Evolutionary conservation across 352 stramenopile species (phyloP).

Genomic region (Phytophthora quininea): DNA sequence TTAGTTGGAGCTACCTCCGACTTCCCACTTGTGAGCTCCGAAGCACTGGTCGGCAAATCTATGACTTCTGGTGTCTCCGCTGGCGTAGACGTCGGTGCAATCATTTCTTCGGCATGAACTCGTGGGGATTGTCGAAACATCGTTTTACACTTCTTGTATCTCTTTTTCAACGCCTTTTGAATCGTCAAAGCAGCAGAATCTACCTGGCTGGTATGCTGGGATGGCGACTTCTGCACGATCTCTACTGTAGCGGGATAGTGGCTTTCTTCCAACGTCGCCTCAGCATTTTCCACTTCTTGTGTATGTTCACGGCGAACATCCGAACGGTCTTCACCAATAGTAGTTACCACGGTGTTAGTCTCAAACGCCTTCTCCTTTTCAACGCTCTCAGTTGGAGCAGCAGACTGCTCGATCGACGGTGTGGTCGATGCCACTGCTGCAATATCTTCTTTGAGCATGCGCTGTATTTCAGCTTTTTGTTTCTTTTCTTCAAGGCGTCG

Average conservation of each 20-base stretch:
- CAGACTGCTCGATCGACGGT: too few relatives aligned
- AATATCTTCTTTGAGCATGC: slow-evolving; percentile 22
- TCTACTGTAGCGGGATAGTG: not conserved
- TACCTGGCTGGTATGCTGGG: slow-evolving; percentile 7
- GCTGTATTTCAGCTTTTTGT: slow-evolving; percentile 13
- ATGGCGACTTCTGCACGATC: slow-evolving; percentile 13
- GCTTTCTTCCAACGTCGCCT: not conserved
- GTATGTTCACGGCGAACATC: not conserved
- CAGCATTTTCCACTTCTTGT: not conserved
- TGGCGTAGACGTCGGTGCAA: not conserved
- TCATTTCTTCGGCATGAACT: slow-evolving; percentile 42
- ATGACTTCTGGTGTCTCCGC: not conserved
- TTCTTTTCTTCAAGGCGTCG: slow-evolving; percentile 26
- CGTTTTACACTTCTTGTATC: slow-evolving; percentile 42
- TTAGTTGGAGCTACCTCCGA: not conserved
- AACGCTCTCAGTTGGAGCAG: not conserved
- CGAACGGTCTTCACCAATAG: too few relatives aligned
- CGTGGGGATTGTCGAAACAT: slow-evolving; percentile 54
- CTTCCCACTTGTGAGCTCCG: not conserved
- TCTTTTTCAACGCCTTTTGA: slow-evolving; percentile 55
- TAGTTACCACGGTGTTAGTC: too few relatives aligned
- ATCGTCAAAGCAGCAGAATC: slow-evolving; percentile 48
- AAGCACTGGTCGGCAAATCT: not conserved
- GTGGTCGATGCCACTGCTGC: slow-evolving; percentile 1
- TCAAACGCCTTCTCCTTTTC: not conserved